A percentile compares a stretch with the other conserved stretches of the same genome.
Evolutionary conservation across 441 rosid genomes (phyloP).

Genomic region (Pelargonium australe): DNA sequence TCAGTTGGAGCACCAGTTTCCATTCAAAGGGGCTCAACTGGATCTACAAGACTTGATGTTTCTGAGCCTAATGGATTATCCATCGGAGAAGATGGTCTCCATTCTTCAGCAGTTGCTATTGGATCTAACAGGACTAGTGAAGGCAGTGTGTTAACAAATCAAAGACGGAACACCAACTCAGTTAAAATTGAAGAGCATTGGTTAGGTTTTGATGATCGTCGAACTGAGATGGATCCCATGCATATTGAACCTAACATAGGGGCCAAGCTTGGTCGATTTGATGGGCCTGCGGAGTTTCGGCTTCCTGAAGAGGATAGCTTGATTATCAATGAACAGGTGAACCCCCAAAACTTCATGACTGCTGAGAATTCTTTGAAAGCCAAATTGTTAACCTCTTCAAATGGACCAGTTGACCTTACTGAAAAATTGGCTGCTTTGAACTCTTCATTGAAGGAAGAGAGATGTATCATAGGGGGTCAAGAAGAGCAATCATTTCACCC

Average conservation of each 20-base stretch:
- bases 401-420: constrained; percentile 37
- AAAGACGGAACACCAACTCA: constrained; percentile 34
- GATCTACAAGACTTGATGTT: constrained; percentile 35
- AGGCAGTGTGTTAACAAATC: constrained; percentile 33
- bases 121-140: constrained; percentile 35
- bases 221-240: constrained; percentile 35
- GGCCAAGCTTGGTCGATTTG: constrained; percentile 35
- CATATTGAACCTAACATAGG: constrained; percentile 38
- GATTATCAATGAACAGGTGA: constrained; percentile 31
- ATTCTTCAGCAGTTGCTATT: constrained; percentile 27
- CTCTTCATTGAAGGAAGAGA: constrained; percentile 50
- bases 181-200: constrained; percentile 44
- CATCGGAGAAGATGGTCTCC: constrained; percentile 29
- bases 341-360: constrained; percentile 32
- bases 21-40: constrained; percentile 30
- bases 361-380: constrained; percentile 40
- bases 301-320: constrained; percentile 63
- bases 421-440: constrained; percentile 58
- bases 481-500: constrained; percentile 41
- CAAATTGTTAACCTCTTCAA: constrained; percentile 36
- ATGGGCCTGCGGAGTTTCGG: constrained; percentile 26
- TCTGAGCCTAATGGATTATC: constrained; percentile 39
- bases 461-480: constrained; percentile 42
- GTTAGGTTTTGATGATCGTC: constrained; percentile 36
- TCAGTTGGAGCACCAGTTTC: constrained; percentile 66